Percentiles rank a stretch among this genome's conserved stretches.
These are phyloP conservation scores for Pseudoscleropodium purum DNA, from an alignment of 225 moss, liverwort and hornwort species.

Conservation along the genomic window DNA sequence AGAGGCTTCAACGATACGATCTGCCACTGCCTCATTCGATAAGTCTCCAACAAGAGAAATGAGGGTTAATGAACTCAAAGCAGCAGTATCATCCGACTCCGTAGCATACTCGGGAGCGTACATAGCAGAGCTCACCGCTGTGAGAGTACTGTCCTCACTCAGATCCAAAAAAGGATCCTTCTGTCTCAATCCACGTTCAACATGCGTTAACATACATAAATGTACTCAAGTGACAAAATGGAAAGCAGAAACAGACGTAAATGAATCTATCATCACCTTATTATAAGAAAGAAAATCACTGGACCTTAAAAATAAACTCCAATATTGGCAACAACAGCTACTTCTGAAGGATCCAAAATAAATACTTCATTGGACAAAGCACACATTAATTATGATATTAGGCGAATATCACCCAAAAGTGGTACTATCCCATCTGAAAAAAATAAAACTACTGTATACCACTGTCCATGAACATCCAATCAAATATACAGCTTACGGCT, in stretches of 20 bases:
- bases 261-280: neutral
- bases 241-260: neutral
- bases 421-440: neutral
- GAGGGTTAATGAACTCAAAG: conserved; percentile 54
- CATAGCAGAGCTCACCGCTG: conserved; percentile 47
- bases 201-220: neutral
- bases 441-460: neutral
- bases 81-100: conserved; percentile 64
- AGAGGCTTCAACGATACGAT: conserved; percentile 71
- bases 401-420: neutral
- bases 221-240: neutral
- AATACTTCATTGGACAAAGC: neutral
- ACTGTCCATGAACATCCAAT: neutral
- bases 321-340: neutral
- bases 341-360: neutral
- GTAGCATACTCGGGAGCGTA: conserved; percentile 64
- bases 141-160: conserved; percentile 75
- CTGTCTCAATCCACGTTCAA: conserved; percentile 21
- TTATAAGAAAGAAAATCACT: neutral
- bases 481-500: neutral
- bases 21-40: conserved; percentile 71
- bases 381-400: neutral
- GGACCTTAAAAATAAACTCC: neutral
- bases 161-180: conserved; percentile 90
- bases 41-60: conserved; percentile 67